Conservation (phyloP, 2,329 filamentous ascomycete species). For the Penicillium sp. region DNA sequence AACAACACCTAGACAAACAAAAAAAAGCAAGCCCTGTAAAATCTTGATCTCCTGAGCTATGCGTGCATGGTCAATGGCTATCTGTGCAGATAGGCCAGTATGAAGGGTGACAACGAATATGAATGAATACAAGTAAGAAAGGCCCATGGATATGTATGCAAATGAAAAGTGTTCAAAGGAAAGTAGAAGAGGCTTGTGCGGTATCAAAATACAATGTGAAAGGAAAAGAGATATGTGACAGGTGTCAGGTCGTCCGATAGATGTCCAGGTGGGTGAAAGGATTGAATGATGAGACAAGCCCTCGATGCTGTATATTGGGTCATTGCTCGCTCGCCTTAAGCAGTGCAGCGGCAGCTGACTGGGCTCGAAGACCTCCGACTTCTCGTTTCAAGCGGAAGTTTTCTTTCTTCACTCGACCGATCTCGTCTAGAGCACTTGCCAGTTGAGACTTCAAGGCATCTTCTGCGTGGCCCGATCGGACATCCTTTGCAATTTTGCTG, state of each 20-base stretch:
- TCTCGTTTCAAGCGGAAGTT: slow-evolving; percentile 80
- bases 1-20: slow-evolving; percentile 14
- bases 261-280: background rate
- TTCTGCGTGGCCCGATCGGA: slow-evolving; percentile 73
- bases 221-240: slow-evolving; percentile 3
- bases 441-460: slow-evolving; percentile 71
- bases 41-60: slow-evolving; percentile 23
- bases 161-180: slow-evolving; percentile 8
- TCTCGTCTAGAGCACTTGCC: slow-evolving; percentile 73
- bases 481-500: slow-evolving; percentile 72
- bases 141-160: slow-evolving; percentile 2
- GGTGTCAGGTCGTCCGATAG: background rate
- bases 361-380: slow-evolving; percentile 65
- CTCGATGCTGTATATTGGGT: background rate
- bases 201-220: slow-evolving; percentile 16
- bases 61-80: slow-evolving; percentile 20
- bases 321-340: slow-evolving; percentile 31
- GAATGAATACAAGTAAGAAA: slow-evolving; percentile 14
- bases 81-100: slow-evolving; percentile 14
- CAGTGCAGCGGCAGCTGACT: slow-evolving; percentile 36
- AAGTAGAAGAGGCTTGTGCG: slow-evolving; percentile 9
- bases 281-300: background rate
- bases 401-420: slow-evolving; percentile 74
- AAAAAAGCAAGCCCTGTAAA: slow-evolving; percentile 11
- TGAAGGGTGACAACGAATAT: slow-evolving; percentile 17